Evolutionary conservation across 1,284 basidiomycete species (phyloP).

Genomic region (Ganoderma leucocontextum): DNA sequence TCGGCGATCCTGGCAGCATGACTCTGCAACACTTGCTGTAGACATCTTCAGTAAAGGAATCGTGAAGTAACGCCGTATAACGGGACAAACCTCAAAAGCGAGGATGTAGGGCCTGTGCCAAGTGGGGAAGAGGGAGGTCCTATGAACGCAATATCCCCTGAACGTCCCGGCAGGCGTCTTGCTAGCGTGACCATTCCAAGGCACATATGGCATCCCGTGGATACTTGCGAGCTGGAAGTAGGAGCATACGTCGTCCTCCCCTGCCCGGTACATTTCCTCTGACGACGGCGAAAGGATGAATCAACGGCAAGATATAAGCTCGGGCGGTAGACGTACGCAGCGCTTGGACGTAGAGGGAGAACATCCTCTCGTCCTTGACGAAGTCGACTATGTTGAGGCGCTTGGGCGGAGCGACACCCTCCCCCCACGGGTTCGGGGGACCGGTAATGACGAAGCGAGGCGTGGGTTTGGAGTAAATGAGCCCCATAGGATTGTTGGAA

Average conservation of each 20-base stretch:
- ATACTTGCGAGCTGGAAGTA: conserved; percentile 18
- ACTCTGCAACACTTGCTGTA: conserved; percentile 21
- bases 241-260: not conserved
- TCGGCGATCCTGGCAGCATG: conserved; percentile 15
- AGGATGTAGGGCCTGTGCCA: conserved; percentile 36
- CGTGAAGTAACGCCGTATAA: no score
- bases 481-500: conserved; percentile 23
- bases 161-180: not conserved
- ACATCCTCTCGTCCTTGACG: conserved; percentile 8
- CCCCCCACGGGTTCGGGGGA: not conserved
- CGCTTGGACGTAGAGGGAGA: conserved; percentile 10
- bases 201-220: conserved; percentile 15
- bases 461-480: conserved; percentile 15
- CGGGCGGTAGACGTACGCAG: not conserved
- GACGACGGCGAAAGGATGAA: not conserved
- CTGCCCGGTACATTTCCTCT: conserved; percentile 8
- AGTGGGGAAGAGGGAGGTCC: conserved; percentile 33
- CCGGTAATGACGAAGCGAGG: conserved; percentile 9
- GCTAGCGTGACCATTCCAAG: conserved; percentile 11
- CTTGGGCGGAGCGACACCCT: not conserved
- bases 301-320: not conserved
- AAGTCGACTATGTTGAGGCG: conserved; percentile 12
- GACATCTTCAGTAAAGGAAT: not conserved
- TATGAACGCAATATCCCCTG: conserved; percentile 33
- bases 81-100: conserved; percentile 36